Evolutionary conservation across 192 early-diverging fungal species (phyloP).

Genomic region (Blastocladiella britannica): DNA sequence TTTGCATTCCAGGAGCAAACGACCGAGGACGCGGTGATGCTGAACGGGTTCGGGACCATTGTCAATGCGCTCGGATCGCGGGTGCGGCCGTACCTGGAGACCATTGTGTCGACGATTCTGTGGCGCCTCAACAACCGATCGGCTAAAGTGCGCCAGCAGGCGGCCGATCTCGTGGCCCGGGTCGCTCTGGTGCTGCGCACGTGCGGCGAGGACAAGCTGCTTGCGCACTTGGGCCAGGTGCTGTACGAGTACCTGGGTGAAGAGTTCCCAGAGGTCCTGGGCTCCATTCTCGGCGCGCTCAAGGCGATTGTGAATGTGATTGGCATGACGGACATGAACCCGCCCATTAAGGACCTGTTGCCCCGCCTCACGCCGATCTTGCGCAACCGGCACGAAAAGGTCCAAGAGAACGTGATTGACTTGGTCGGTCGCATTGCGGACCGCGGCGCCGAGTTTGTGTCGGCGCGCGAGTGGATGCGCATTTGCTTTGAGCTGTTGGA

Average conservation of each 20-base stretch:
- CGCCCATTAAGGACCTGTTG: slow-evolving; percentile 90
- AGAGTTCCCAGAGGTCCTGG: slow-evolving; percentile 96
- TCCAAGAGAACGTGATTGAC: slow-evolving; percentile 69
- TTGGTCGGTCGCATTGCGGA: slow-evolving; percentile 97
- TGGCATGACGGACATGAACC: slow-evolving; percentile 95
- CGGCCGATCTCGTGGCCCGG: slow-evolving; percentile 84
- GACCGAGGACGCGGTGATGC: slow-evolving; percentile 70
- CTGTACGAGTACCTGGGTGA: slow-evolving; percentile 97
- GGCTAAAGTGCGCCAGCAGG: slow-evolving; percentile 88
- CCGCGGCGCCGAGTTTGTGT: slow-evolving; percentile 87
- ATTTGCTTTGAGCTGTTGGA: slow-evolving; percentile 96
- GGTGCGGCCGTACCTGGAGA: slow-evolving; percentile 78
- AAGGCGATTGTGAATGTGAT: slow-evolving; percentile 94
- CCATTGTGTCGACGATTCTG: slow-evolving; percentile 80
- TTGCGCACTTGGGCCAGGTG: slow-evolving; percentile 78
- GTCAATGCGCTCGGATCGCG: slow-evolving; percentile 76
- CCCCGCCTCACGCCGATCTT: slow-evolving; percentile 95
- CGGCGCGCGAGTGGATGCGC: slow-evolving; percentile 98
- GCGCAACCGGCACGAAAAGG: slow-evolving; percentile 91
- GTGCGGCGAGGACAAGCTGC: slow-evolving; percentile 87
- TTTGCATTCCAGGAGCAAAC: slow-evolving; percentile 99
- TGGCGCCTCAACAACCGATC: slow-evolving; percentile 96
- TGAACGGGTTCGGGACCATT: slow-evolving; percentile 89
- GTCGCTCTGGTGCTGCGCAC: slow-evolving; percentile 83
- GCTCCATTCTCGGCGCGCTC: slow-evolving; percentile 75